phyloP scores from a whole-genome alignment of 768 basidiomycete species.

The Russula emetica region DNA sequence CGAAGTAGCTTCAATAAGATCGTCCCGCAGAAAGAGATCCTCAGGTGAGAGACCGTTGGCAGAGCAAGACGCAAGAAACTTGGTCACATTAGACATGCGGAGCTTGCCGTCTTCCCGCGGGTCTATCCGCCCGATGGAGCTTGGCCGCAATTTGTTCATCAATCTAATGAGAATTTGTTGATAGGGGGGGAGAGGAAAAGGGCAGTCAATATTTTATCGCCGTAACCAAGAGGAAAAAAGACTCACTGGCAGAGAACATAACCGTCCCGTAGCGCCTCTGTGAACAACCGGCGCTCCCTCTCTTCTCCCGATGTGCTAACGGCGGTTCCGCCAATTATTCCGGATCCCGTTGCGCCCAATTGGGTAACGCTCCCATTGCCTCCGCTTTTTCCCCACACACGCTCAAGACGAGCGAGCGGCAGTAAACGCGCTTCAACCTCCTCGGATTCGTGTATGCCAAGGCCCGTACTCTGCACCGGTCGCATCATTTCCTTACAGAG shows the following conservation, averaged over 20 bases:
- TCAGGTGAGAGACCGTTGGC: conserved; percentile 58
- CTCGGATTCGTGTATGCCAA: conserved; percentile 58
- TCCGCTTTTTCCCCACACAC: conserved; percentile 70
- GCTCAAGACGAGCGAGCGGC: conserved; percentile 60
- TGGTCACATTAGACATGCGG: conserved; percentile 66
- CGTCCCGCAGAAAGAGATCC: conserved; percentile 64
- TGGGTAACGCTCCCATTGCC: conserved; percentile 42
- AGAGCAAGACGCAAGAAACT: conserved; percentile 72
- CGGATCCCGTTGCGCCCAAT: conserved; percentile 27
- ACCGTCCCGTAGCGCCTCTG: conserved; percentile 76
- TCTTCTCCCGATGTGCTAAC: conserved; percentile 60
- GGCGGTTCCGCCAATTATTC: conserved; percentile 33
- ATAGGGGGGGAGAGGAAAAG: conserved; percentile 24
- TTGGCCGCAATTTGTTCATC: conserved; percentile 70
- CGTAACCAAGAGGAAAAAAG: conserved; percentile 16
- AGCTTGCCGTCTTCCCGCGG: conserved; percentile 61
- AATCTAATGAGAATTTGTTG: conserved; percentile 45
- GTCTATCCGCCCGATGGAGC: conserved; percentile 57
- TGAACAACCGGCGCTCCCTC: conserved; percentile 66
- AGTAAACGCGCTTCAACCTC: conserved; percentile 68
- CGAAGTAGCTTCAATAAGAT: conserved; percentile 56
- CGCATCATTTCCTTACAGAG: conserved; percentile 63
- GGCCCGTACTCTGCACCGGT: conserved; percentile 53
- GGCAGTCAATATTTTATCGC: background rate
- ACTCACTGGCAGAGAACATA: conserved; percentile 86